Base-by-base conservation (phyloP, 139 green algal genomes). In the Tetraselmis striata region DNA sequence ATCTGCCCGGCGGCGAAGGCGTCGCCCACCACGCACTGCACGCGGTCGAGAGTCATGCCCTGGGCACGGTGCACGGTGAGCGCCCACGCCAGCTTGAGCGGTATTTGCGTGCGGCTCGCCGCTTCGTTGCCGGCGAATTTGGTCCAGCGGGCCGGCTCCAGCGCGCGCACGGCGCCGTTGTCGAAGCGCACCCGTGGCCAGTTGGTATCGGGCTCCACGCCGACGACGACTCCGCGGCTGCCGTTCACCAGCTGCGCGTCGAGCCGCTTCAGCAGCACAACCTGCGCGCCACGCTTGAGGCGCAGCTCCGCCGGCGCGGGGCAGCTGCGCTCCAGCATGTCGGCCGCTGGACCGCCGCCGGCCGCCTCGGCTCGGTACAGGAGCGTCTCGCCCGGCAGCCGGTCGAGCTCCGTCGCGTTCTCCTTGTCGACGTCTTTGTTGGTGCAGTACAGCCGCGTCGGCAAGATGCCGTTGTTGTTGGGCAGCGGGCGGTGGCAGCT, bases 61-160 rank as follows among this genome's bases (percentile, higher is more conserved):
- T 95, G 92, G 29, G 76, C 88, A 83, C 93, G 93, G 85, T 95
- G 92, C 75, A 95, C 82, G 67, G 77, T 89, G 77, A 95, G 79
- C 23, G 92, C 92, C 91, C 91, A 95, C 18, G 83, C 92, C 28
- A 95, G 82, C 29, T 82, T 84, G 76, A 95, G 83, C 0, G 92
- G 92, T 5, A 93, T 26, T 80, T 93, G 85, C 59, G 77, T n/a
- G n/a, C n/a, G n/a, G n/a, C n/a, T n/a, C n/a, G n/a, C n/a, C n/a
- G n/a, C n/a, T n/a, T n/a, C n/a, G n/a, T n/a, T n/a, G n/a, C n/a
- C n/a, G n/a, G n/a, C n/a, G n/a, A n/a, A n/a, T n/a, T n/a, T n/a
- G n/a, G n/a, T n/a, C n/a, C n/a, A n/a, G n/a, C n/a, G n/a, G n/a
- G n/a, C n/a, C n/a, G n/a, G n/a, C n/a, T n/a, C n/a, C n/a, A n/a